phyloP scores from a whole-genome alignment of 2,329 filamentous ascomycete genomes.

The Diaporthe eres region DNA sequence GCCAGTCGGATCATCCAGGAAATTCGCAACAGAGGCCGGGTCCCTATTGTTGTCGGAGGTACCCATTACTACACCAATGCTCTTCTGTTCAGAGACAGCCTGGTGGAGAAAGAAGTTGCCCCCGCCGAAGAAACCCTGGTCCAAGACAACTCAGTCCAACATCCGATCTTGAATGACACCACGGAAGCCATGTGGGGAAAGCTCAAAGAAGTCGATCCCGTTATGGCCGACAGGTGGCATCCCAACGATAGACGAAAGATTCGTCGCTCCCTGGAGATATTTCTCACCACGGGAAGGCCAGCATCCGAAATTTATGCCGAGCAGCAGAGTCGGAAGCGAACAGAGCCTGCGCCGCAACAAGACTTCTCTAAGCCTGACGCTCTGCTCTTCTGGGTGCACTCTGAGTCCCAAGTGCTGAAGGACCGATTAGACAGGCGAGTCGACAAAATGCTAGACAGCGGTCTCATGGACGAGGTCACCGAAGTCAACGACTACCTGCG shows the following conservation, averaged over 20 bases:
- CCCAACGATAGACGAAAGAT: conserved; percentile 95
- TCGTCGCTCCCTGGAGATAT: conserved; percentile 90
- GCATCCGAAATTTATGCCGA: conserved; percentile 91
- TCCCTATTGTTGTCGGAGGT: conserved; percentile 93
- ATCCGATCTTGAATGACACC: conserved; percentile 79
- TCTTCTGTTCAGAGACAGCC: conserved; percentile 82
- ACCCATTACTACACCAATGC: conserved; percentile 96
- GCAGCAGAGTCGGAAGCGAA: conserved; percentile 67
- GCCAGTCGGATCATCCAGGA: conserved; percentile 80
- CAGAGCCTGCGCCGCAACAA: conserved; percentile 42
- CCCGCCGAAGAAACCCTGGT: neutral
- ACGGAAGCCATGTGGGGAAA: conserved; percentile 80
- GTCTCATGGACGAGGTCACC: conserved; percentile 64
- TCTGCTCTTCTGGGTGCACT: conserved; percentile 89
- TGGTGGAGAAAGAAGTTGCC: conserved; percentile 61
- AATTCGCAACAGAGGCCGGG: conserved; percentile 81
- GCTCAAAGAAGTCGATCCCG: conserved; percentile 85
- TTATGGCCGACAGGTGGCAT: conserved; percentile 94
- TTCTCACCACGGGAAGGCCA: conserved; percentile 81
- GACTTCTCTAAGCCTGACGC: conserved; percentile 55
- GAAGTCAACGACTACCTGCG: conserved; percentile 60
- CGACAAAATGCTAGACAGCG: conserved; percentile 81
- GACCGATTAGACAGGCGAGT: conserved; percentile 82
- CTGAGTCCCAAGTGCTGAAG: conserved; percentile 77
- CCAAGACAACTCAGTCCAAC: conserved; percentile 58